Conservation (phyloP, 345 rosid genomes). For the Pelargonium nanum region DNA sequence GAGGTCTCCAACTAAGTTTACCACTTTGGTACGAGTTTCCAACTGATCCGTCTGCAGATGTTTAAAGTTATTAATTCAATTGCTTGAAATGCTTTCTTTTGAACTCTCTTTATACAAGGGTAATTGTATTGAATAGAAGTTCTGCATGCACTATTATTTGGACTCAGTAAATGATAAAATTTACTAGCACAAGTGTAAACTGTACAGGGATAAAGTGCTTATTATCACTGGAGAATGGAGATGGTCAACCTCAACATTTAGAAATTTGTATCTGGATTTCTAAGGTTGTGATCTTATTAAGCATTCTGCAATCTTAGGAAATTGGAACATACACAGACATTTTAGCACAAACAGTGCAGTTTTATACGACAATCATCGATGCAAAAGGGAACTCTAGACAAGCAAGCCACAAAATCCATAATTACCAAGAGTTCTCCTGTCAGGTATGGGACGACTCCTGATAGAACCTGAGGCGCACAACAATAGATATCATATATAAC, state of each 20-base stretch:
- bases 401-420: background rate
- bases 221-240: background rate
- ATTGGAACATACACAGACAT: background rate
- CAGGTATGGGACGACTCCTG: slow-evolving; percentile 82
- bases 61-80: slow-evolving; percentile 12
- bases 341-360: background rate
- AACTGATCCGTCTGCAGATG: slow-evolving; percentile 72
- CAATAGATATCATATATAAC: slow-evolving; percentile 71
- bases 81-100: background rate
- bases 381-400: slow-evolving; percentile 7
- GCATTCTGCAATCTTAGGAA: background rate
- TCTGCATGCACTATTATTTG: background rate
- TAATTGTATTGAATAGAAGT: background rate
- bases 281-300: background rate
- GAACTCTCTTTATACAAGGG: background rate
- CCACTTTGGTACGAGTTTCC: slow-evolving; percentile 81
- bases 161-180: background rate
- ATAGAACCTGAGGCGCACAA: slow-evolving; percentile 78
- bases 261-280: background rate
- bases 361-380: slow-evolving; percentile 4
- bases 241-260: background rate
- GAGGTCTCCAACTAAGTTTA: slow-evolving; percentile 75
- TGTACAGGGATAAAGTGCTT: background rate
- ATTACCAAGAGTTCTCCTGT: slow-evolving; percentile 95
- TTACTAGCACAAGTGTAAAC: background rate